phyloP scores from a whole-genome alignment of 106 monocot species.

The Platanthera guangdongensis region DNA sequence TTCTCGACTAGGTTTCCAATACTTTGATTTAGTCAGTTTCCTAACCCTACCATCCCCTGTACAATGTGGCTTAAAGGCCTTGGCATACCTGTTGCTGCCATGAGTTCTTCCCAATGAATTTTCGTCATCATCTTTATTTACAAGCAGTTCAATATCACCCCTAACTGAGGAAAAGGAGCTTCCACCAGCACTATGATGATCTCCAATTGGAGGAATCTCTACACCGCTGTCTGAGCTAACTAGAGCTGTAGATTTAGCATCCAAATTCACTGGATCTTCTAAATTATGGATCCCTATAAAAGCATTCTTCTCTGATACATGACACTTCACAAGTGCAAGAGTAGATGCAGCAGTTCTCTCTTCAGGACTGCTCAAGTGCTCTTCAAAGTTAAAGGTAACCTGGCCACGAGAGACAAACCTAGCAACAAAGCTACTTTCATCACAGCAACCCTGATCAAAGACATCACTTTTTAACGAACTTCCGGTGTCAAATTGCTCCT shows the following conservation, averaged over 20 bases:
- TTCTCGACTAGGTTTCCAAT: conserved; percentile 39
- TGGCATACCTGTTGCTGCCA: conserved; percentile 23
- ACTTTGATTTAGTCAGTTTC: conserved; percentile 47
- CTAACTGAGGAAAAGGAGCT: conserved; percentile 28
- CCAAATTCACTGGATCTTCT: conserved; percentile 43
- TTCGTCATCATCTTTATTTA: conserved; percentile 64
- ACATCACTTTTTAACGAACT: conserved; percentile 38
- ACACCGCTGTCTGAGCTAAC: conserved; percentile 72
- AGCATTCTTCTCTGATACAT: conserved; percentile 8
- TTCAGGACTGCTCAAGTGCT: not conserved
- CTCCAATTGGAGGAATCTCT: conserved; percentile 29
- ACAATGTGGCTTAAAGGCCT: conserved; percentile 28
- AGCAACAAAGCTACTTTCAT: conserved; percentile 27
- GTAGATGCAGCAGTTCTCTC: conserved; percentile 1
- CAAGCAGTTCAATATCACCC: conserved; percentile 18
- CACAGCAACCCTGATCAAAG: conserved; percentile 65
- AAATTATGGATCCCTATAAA: conserved; percentile 11
- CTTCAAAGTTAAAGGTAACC: no score
- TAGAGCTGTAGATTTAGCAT: conserved; percentile 45
- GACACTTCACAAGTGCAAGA: conserved; percentile 10
- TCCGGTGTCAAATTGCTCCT: conserved; percentile 20
- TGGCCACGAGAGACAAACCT: conserved; percentile 9
- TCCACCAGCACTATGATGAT: conserved; percentile 10
- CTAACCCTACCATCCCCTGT: conserved; percentile 48
- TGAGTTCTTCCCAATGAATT: conserved; percentile 68